Base-by-base conservation (phyloP, 2,329 filamentous ascomycete species). In the Hirsutella minnesotensis region DNA sequence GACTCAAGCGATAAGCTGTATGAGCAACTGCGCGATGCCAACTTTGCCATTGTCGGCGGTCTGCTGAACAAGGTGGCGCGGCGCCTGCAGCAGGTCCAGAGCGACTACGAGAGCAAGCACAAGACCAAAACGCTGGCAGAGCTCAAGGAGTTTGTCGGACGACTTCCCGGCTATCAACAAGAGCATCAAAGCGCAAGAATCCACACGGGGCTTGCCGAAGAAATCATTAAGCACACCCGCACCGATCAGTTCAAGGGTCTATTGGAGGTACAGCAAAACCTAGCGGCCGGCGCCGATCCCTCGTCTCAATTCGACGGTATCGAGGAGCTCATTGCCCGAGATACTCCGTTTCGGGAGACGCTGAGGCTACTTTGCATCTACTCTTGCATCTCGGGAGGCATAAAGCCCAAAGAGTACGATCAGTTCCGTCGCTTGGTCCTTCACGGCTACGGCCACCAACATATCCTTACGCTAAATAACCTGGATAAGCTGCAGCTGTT, bases 391-490 rank as follows among this genome's bases (percentile, higher is more conserved):
- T 82, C 83, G 9, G 89, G 88, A 19, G 92, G 92, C 24, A 79
- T 98, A 51, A 88, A 88, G 46, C 78, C 83, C 12, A 86, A 86
- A 50, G 92, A 98, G 50, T 79, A 92, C 39, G 94, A 98, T 46
- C 79, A 77, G 31, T 95, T 96, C 63, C 87, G 89, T 54, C 81
- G 85, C 38, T 77, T 92, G 40, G 79, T 98, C 41, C 69, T 95
- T 8, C 86, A 95, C 56, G 90, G 86, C 1, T 98, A 98, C 55
- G 92, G 92, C 21, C 89, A 94, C 57, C 89, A 96, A 57, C 92
- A 98, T 58, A 70, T 98, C 13, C 73, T 96, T 37, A 98, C 94
- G 0, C 77, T 98, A 27, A 77, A 86, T 51, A 82, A 83, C 12
- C 72, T 98, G 31, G 92, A 96, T 57, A 94, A 89, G 57, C 78